Conservation (phyloP, 495 filamentous ascomycete genomes). For the Lepraria neglecta region DNA sequence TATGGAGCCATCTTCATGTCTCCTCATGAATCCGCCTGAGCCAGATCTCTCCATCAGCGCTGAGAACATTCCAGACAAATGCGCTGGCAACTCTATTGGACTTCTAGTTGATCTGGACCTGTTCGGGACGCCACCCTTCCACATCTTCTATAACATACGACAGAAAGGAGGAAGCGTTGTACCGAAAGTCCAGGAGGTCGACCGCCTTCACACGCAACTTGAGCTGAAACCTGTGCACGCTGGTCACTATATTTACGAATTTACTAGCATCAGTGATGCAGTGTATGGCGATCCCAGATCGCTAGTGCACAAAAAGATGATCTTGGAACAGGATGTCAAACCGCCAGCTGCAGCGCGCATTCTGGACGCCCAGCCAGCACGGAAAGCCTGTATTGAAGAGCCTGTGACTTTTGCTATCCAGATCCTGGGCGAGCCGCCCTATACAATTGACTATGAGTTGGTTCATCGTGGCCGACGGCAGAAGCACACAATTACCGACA, state of each 20-base stretch:
- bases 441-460: constrained; percentile 87
- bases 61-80: constrained; percentile 86
- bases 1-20: constrained; percentile 82
- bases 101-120: constrained; percentile 80
- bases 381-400: constrained; percentile 75
- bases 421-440: constrained; percentile 75
- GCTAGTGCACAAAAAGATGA: constrained; percentile 48
- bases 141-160: constrained; percentile 63
- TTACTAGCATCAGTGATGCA: constrained; percentile 69
- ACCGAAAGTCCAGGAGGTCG: constrained; percentile 46
- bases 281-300: constrained; percentile 55
- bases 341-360: constrained; percentile 79
- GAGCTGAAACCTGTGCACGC: constrained; percentile 76
- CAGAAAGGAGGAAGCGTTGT: constrained; percentile 50
- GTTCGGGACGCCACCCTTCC: constrained; percentile 84
- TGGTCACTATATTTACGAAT: constrained; percentile 80
- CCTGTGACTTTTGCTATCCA: constrained; percentile 62
- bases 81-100: constrained; percentile 86
- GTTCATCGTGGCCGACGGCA: constrained; percentile 81
- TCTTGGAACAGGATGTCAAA: constrained; percentile 82
- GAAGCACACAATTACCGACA: constrained; percentile 56
- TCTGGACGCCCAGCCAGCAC: constrained; percentile 43
- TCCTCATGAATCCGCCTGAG: constrained; percentile 84
- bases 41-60: constrained; percentile 64
- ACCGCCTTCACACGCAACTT: constrained; percentile 67